Conservation (phyloP, 2,329 filamentous ascomycete species). For the Colletotrichum sp. region DNA sequence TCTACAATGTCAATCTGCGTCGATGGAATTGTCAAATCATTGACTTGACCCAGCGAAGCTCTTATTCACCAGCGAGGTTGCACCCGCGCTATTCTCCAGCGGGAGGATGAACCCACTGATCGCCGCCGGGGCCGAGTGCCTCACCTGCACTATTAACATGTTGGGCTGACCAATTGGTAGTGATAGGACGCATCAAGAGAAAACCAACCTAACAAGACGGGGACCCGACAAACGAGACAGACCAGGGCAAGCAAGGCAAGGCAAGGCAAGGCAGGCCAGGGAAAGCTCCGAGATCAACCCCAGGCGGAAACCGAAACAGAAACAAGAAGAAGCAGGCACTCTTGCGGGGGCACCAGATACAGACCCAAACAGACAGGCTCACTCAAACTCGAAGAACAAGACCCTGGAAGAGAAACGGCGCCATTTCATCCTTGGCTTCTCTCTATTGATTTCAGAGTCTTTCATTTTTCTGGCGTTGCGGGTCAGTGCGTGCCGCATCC, state of each 20-base stretch:
- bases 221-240: not conserved
- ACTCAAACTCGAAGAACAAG: not conserved
- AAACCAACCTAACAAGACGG: not conserved
- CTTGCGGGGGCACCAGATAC: not conserved
- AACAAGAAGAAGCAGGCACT: not conserved
- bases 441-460: not conserved
- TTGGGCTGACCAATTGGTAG: conserved; percentile 20
- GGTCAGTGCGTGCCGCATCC: not conserved
- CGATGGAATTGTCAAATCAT: not conserved
- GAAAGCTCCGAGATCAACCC: conserved; percentile 15
- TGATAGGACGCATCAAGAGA: not conserved
- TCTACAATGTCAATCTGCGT: not conserved
- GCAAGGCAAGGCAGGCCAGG: not conserved
- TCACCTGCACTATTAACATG: conserved; percentile 22
- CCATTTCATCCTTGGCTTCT: not conserved
- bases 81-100: conserved; percentile 22
- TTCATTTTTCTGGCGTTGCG: not conserved
- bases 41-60: not conserved
- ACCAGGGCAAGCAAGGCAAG: not conserved
- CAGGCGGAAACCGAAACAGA: not conserved
- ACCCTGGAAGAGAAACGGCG: not conserved
- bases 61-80: conserved; percentile 17
- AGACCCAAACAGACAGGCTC: not conserved
- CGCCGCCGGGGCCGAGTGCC: conserved; percentile 18
- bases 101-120: conserved; percentile 22